Percentiles rank a stretch among this genome's conserved stretches.
phyloP scores from a whole-genome alignment of 768 basidiomycete species.

The Crassisporium funariophilum region DNA sequence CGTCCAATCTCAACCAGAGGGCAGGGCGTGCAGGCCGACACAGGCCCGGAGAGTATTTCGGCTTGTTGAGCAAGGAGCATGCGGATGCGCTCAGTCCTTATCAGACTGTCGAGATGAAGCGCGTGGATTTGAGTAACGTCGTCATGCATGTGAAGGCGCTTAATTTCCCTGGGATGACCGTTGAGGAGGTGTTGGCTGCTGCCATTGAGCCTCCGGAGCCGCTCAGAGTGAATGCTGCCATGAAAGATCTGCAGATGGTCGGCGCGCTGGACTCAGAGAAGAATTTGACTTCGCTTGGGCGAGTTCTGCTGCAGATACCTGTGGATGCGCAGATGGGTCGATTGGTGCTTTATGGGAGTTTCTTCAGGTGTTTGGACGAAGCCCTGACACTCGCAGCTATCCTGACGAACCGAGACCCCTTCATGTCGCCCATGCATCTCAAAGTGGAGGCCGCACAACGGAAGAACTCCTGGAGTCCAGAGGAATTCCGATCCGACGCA shows the following conservation, averaged over 20 bases:
- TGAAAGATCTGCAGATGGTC: constrained; percentile 78
- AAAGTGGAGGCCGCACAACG: constrained; percentile 69
- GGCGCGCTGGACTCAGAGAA: constrained; percentile 81
- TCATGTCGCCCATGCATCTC: constrained; percentile 78
- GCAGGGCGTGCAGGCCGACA: constrained; percentile 93
- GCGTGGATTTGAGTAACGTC: constrained; percentile 85
- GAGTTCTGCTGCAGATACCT: constrained; percentile 85
- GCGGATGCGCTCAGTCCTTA: constrained; percentile 68
- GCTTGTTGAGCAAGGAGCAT: constrained; percentile 69
- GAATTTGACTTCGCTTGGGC: constrained; percentile 83
- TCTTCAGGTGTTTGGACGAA: constrained; percentile 90
- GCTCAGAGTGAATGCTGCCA: constrained; percentile 75
- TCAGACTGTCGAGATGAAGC: constrained; percentile 94
- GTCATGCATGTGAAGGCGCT: constrained; percentile 97
- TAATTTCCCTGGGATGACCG: constrained; percentile 81
- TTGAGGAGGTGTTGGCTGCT: constrained; percentile 83
- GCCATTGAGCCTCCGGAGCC: constrained; percentile 88
- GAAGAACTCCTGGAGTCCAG: constrained; percentile 79
- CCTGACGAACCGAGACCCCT: constrained; percentile 87
- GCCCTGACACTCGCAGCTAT: constrained; percentile 92
- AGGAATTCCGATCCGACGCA: constrained; percentile 82
- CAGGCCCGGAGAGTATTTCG: constrained; percentile 88
- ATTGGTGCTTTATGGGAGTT: constrained; percentile 84
- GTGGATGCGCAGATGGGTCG: constrained; percentile 91
- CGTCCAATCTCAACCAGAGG: constrained; percentile 87